Evolutionary conservation across 352 stramenopile species (phyloP), one percentile per base, ranked within the genome.

Genomic region (Phytophthora crassamura): DNA sequence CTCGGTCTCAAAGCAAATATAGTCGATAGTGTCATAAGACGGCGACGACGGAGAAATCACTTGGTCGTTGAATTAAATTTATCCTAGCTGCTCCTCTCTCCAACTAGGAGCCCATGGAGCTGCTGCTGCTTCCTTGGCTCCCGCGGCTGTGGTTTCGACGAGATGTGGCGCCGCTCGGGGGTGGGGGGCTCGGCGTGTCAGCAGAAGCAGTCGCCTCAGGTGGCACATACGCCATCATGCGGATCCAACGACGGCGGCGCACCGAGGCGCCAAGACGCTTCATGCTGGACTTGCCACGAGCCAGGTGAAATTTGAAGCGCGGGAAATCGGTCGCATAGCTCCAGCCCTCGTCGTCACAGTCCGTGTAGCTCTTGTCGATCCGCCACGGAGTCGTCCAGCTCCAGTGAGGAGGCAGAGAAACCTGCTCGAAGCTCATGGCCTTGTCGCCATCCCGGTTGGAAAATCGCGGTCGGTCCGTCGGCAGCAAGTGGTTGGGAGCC

Each of bases 281-380:
- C 61, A 84, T 88, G 57, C 84, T 93, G 30, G 85, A 94, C 57
- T 90, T 92, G 38, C 87, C 87, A 28, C 85, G 81, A 32, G 82
- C 84, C 28, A 95, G 54, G 50, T 95, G 87, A 35, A 77, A 72
- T 67, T 95, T 95, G 66, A 95, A 95, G 33, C 87, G 85, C 25
- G 85, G 87, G 45, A 95, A 95, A 51, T 94, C 85, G 5, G 78
- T 93, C 8, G 87, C 87, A 57, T 95, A 95, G 64, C 87, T 95
- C 87, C 87, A 95, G 20, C 87, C 87, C 79, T 95, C 85, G 42
- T 94, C 87, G 41, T 95, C 85, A 49, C 87, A 95, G 53, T 95
- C 82, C 6, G 87, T 95, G 75, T 95, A 95, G 61, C 78, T 94
- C 74, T 86, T 93, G 75, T 95, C 87, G 20, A 95, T 91, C 16